A percentile compares a stretch with the other conserved stretches of the same genome.
Evolutionary conservation across 768 basidiomycete species (phyloP).

Genomic region (Calocybe cyanea): DNA sequence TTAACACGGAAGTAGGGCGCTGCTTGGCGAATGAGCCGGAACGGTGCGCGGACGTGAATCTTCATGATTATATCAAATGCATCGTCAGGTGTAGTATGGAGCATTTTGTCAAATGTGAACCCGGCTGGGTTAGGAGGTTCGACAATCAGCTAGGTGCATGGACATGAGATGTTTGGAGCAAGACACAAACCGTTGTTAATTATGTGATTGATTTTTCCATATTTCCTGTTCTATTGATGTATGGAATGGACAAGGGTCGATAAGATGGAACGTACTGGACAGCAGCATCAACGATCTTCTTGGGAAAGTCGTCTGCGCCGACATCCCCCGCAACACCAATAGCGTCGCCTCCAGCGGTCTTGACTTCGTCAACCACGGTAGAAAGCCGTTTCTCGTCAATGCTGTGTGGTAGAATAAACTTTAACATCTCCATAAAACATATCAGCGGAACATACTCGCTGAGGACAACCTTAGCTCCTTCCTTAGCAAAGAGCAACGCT

Average conservation of each 20-base stretch:
- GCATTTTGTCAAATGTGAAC: conserved; percentile 84
- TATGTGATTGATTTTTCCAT: conserved; percentile 84
- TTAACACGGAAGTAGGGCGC: conserved; percentile 85
- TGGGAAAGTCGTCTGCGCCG: conserved; percentile 77
- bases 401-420: conserved; percentile 30
- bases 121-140: conserved; percentile 38
- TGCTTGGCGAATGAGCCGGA: conserved; percentile 79
- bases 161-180: not conserved
- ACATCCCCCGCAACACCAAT: conserved; percentile 79
- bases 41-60: conserved; percentile 83
- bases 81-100: conserved; percentile 83
- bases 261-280: conserved; percentile 49
- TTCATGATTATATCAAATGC: conserved; percentile 79
- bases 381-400: conserved; percentile 70
- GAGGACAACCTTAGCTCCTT: conserved; percentile 84
- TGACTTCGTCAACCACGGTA: conserved; percentile 69
- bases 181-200: conserved; percentile 64
- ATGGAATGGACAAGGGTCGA: not conserved
- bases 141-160: not conserved
- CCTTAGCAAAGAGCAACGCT: conserved; percentile 76
- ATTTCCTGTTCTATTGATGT: conserved; percentile 44
- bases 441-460: conserved; percentile 56
- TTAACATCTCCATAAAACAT: conserved; percentile 1
- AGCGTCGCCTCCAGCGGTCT: conserved; percentile 65
- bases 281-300: conserved; percentile 72